These are phyloP conservation scores for Prunus padus DNA, from an alignment of 306 rosid species.

Conservation along the genomic window DNA sequence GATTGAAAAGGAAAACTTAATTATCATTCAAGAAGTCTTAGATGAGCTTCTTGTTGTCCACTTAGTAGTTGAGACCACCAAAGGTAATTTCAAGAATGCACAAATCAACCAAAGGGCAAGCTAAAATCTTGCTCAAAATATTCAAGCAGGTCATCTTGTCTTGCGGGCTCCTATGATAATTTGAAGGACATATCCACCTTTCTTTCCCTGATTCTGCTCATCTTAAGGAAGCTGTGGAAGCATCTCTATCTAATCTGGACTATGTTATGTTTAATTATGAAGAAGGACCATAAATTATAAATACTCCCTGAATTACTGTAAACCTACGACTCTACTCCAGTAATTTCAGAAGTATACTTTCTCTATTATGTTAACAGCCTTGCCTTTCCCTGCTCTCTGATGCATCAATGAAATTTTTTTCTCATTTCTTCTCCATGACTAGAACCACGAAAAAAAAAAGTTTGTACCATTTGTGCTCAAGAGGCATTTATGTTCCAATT, in stretches of 20 bases:
- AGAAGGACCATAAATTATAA: not conserved
- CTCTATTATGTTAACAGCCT: not conserved
- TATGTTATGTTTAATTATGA: not conserved
- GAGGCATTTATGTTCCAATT: not conserved
- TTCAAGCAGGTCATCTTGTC: not conserved
- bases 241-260: not conserved
- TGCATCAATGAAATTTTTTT: not conserved
- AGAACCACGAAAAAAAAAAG: not conserved
- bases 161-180: not conserved
- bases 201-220: too few relatives aligned
- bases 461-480: not conserved
- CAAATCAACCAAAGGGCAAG: not conserved
- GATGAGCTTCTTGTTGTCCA: not conserved
- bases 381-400: not conserved
- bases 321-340: not conserved
- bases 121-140: not conserved
- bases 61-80: not conserved
- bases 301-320: not conserved
- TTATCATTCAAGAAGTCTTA: not conserved
- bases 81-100: not conserved
- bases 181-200: not conserved
- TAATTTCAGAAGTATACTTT: not conserved
- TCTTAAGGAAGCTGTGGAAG: not conserved
- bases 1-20: not conserved
- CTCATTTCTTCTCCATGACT: not conserved